Base-by-base conservation (phyloP, 805 yeast species). In the Wickerhamomyces canadensis region DNA sequence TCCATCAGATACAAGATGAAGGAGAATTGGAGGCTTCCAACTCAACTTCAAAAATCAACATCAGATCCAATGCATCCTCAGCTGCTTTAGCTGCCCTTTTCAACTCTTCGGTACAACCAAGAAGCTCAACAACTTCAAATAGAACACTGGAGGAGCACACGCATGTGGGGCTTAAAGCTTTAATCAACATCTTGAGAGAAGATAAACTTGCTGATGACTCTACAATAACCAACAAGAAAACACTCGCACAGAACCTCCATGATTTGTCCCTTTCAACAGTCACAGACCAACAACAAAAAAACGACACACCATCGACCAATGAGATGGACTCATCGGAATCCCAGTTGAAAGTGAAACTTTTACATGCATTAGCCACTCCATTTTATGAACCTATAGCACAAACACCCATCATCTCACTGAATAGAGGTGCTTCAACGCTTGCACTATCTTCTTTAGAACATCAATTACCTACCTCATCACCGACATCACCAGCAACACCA, bases 291-390 rank as follows among this genome's bases (percentile, higher is more conserved):
- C 15, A 19, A 6, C 19, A 11, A 16, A 5, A 5, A 10, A 5
- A 22, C 18, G 11, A 27, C 7, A 4, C 31, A 16, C 19, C 4
- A 10, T 6, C 21, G 17, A 36, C 34, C 16, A 37, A 43, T 8
- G 31, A 37, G n/a, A 35, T 38, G 5, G 38, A 36, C 12, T 21
- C 10, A 7, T 38, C 52, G 5, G 57, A 52, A 22, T 45, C 49
- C 2, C 43, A 54, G 15, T 24, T 54, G 9, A 51, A 68, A 41
- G 64, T 67, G 3, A 71, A 68, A 46, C 56, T 80, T 5, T 52
- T 80, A 12, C 73, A 76, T 53, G 84, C 86, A 1, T 64, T 80
- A 38, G 81, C 88, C 2, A 76, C 82, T 2, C 86, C 86, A 6
- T 77, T 80, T 60, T 47, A 59, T 28, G 59, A 55, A 24, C 43